A percentile compares a stretch with the other conserved stretches of the same genome.
Conservation (phyloP, 1,284 basidiomycete genomes). For the Cryptococcus floricola region DNA sequence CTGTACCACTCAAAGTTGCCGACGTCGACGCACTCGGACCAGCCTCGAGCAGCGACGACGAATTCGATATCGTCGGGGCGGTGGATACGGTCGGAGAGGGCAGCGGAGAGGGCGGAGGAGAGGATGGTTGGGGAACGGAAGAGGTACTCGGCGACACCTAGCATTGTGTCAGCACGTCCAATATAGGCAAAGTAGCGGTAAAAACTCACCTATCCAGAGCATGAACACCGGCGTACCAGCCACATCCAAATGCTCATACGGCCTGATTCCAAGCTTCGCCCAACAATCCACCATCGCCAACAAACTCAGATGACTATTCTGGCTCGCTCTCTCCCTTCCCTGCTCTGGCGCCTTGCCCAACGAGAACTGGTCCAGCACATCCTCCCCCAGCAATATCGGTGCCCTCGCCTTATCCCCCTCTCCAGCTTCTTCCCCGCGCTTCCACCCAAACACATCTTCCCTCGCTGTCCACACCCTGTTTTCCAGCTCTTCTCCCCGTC, state of each 20-base stretch:
- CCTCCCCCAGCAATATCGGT: conserved; percentile 81
- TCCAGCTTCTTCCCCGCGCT: conserved; percentile 26
- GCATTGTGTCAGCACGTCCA: background rate
- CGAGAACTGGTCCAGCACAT: conserved; percentile 83
- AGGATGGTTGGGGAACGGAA: conserved; percentile 68
- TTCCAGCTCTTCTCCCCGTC: conserved; percentile 63
- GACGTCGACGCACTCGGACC: conserved; percentile 92
- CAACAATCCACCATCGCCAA: conserved; percentile 99
- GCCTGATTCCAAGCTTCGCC: conserved; percentile 81
- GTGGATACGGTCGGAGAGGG: conserved; percentile 74
- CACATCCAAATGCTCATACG: conserved; percentile 85
- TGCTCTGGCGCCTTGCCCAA: conserved; percentile 57
- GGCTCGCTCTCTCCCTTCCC: conserved; percentile 4
- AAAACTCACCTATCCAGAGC: conserved; percentile 71
- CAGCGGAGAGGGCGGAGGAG: conserved; percentile 69
- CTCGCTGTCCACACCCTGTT: conserved; percentile 72
- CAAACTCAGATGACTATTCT: conserved; percentile 90
- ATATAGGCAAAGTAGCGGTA: background rate
- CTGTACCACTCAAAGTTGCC: conserved; percentile 87
- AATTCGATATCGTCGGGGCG: conserved; percentile 90
- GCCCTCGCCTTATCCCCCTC: conserved; percentile 17
- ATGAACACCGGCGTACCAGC: conserved; percentile 96
- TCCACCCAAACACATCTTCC: conserved; percentile 69
- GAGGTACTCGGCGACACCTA: conserved; percentile 88
- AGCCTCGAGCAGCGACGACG: conserved; percentile 88